These are phyloP conservation scores for Penicillium goetzii DNA, from an alignment of 495 filamentous ascomycete genomes.

Conservation along the genomic window DNA sequence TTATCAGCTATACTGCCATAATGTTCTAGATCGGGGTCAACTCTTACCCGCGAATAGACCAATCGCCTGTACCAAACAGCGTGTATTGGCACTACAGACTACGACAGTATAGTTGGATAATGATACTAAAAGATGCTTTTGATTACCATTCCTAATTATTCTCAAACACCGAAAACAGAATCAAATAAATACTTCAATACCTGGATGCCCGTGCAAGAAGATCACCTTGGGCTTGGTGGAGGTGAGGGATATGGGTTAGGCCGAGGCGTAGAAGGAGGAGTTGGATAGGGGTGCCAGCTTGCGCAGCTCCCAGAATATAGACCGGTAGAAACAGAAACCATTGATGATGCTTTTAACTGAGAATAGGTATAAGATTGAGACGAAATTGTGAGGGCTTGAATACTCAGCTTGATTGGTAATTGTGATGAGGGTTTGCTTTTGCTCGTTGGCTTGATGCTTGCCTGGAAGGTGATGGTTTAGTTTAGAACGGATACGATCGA, in stretches of 20 bases:
- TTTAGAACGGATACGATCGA: neutral
- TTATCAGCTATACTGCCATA: neutral
- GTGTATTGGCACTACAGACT: no score
- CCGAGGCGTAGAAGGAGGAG: conserved; percentile 1
- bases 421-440: neutral
- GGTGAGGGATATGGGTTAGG: conserved; percentile 3
- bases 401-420: conserved; percentile 1
- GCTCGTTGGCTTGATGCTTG: neutral
- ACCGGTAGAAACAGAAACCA: neutral
- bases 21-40: neutral
- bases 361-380: neutral
- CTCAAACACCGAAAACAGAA: neutral
- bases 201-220: neutral
- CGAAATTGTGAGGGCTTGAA: neutral
- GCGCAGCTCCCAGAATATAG: neutral
- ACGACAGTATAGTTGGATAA: neutral
- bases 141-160: neutral
- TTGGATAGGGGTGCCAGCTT: conserved; percentile 4
- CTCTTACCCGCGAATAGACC: neutral
- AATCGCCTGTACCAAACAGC: neutral
- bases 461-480: neutral
- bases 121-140: neutral
- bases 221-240: neutral
- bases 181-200: conserved; percentile 1
- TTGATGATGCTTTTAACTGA: neutral